Conservation (phyloP, 306 rosid genomes). For the Cucurbita argyrosperma region DNA sequence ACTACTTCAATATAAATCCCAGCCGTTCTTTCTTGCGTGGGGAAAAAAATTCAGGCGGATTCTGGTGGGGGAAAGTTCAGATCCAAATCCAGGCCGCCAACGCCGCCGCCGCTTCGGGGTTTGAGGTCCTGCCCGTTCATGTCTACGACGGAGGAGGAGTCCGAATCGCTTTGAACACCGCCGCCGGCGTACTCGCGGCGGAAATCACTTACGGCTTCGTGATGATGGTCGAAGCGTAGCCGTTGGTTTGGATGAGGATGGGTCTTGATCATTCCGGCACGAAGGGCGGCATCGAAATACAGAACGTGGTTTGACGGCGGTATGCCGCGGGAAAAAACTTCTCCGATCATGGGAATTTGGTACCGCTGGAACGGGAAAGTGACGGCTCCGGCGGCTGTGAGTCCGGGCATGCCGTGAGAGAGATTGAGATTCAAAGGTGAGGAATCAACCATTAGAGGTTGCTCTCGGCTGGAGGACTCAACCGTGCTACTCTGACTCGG, state of each 20-base stretch:
- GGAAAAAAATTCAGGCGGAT: slow-evolving; percentile 16
- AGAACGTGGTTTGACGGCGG: slow-evolving; percentile 13
- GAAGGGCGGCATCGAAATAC: slow-evolving; percentile 23
- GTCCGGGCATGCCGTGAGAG: slow-evolving; percentile 10
- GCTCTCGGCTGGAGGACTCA: slow-evolving; percentile 74
- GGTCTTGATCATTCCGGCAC: slow-evolving; percentile 22
- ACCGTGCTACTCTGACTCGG: slow-evolving; percentile 96
- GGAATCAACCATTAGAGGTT: slow-evolving; percentile 46
- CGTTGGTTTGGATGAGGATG: slow-evolving; percentile 3
- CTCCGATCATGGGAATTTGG: slow-evolving; percentile 1
- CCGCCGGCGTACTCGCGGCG: not conserved
- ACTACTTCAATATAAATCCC: slow-evolving; percentile 1
- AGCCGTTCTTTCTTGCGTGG: not conserved
- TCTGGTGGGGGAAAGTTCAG: slow-evolving; percentile 33
- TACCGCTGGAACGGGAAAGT: slow-evolving; percentile 33
- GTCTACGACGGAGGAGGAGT: slow-evolving; percentile 30
- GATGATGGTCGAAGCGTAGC: slow-evolving; percentile 10
- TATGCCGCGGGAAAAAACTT: slow-evolving; percentile 3
- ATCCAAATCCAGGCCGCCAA: slow-evolving; percentile 13
- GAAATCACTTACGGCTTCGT: slow-evolving; percentile 9
- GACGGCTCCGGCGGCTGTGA: slow-evolving; percentile 8
- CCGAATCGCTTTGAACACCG: slow-evolving; percentile 32
- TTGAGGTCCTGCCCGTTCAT: slow-evolving; percentile 11
- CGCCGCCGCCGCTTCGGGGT: slow-evolving; percentile 5
- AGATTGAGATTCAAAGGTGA: slow-evolving; percentile 56